Base-by-base conservation (phyloP, 73 alveolate genomes). In the Diophrys appendiculata region DNA sequence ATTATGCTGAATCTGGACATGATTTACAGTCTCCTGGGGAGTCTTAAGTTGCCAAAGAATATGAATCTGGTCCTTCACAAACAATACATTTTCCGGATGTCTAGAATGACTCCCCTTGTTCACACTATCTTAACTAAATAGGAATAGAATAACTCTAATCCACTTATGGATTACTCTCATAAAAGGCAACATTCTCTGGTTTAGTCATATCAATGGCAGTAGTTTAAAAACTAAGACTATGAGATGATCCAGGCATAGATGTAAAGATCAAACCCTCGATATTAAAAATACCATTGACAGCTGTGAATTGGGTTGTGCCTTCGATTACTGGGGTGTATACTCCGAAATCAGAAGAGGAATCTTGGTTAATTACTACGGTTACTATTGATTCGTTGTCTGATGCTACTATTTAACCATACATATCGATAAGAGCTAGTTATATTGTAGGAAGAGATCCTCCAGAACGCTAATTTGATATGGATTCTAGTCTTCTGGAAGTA, bases 1-100 rank as follows among this genome's bases (percentile, higher is more conserved):
- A 80, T 32, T 25, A 28, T 29, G 91, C 88, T 69, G 74, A 34
- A 30, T 78, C 82, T 11, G 77, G 88, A 55, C 95, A 88, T 25
- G 56, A 18, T 1, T 1, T 14, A 67, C 91, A 83, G 29, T 53
- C 22, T 23, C 86, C 86, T 0, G 91, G 91, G 1, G 76, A n/a
- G 0, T 68, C 14, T 77, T 54, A 53, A 65, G 32, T 33, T 52
- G 33, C 29, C 33, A 83, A 35, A 13, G 82, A 67, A 68, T 72
- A 83, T 24, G 53, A 24, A 29, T 22, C 73, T 0, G 68, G 78
- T 3, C 30, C 82, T 64, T 29, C 5, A 53, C 74, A 35, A 22
- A 14, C 23, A 18, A 27, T 52, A 33, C 80, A 84, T 78, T 64
- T 65, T 69, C 92, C 92, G 0, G 69, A 2, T 33, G 86, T 53